Conservation (phyloP, 257 asterid species). For the Nicotiana knightiana region DNA sequence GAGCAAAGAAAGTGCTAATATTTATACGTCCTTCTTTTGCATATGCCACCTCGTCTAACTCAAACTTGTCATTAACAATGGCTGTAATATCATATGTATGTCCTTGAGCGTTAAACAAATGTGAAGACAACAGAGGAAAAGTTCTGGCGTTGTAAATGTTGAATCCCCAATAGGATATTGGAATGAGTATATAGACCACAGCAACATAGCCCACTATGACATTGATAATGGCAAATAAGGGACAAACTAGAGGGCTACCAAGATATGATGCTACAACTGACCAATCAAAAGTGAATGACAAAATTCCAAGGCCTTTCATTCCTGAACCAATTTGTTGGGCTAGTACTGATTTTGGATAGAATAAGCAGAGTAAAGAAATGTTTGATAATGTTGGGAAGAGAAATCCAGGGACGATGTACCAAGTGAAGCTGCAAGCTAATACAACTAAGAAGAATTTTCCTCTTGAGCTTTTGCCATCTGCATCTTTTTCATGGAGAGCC, state of each 20-base stretch:
- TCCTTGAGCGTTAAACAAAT: background rate
- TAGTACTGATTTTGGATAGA: conserved; percentile 1
- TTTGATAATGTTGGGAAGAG: conserved; percentile 4
- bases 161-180: conserved; percentile 3
- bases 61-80: conserved; percentile 13
- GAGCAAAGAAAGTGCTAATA: conserved; percentile 9
- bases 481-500: background rate
- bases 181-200: background rate
- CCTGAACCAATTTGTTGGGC: conserved; percentile 17
- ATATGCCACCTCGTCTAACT: conserved; percentile 8
- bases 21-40: conserved; percentile 4
- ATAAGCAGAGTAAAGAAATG: conserved; percentile 2
- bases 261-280: conserved; percentile 9
- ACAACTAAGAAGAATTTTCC: conserved; percentile 6
- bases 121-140: background rate
- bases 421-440: background rate
- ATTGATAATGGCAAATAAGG: conserved; percentile 2
- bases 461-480: background rate
- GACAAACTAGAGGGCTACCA: background rate
- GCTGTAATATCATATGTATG: background rate
- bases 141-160: background rate
- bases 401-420: conserved; percentile 8
- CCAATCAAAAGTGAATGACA: conserved; percentile 11
- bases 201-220: background rate
- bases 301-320: conserved; percentile 3